These are phyloP conservation scores for Begonia peltatifolia DNA, from an alignment of 306 rosid species.

Conservation along the genomic window DNA sequence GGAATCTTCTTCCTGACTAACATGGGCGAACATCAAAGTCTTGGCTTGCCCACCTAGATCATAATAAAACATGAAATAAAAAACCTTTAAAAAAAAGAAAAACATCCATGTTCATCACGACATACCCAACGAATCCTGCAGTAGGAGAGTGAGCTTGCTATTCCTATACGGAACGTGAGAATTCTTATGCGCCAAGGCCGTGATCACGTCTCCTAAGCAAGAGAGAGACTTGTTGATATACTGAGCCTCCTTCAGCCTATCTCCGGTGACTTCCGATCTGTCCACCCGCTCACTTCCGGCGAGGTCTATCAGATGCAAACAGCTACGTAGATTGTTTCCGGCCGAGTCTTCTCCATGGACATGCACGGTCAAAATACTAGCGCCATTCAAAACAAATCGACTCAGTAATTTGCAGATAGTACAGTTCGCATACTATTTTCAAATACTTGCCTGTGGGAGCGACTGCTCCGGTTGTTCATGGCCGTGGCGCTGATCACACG, in stretches of 20 bases:
- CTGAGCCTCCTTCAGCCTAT: conserved; percentile 81
- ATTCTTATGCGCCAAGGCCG: conserved; percentile 88
- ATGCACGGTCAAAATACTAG: conserved; percentile 82
- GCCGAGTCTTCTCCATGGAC: conserved; percentile 70
- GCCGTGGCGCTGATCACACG: conserved; percentile 79
- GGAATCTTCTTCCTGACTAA: conserved; percentile 83
- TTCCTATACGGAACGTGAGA: conserved; percentile 92
- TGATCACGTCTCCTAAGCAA: conserved; percentile 91
- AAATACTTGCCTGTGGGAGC: conserved; percentile 69
- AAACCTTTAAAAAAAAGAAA: conserved; percentile 12
- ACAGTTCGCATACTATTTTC: neutral
- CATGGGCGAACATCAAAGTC: conserved; percentile 92
- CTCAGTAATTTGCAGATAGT: neutral
- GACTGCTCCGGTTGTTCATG: conserved; percentile 69
- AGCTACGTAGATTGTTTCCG: conserved; percentile 49
- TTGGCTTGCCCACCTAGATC: conserved; percentile 73
- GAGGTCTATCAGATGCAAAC: conserved; percentile 88
- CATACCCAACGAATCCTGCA: conserved; percentile 85
- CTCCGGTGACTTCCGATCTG: conserved; percentile 90
- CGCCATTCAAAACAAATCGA: conserved; percentile 12
- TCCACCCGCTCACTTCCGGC: conserved; percentile 97
- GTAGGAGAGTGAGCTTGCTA: conserved; percentile 93
- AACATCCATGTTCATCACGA: neutral
- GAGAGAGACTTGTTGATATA: conserved; percentile 88
- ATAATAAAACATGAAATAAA: conserved; percentile 3